phyloP scores from a whole-genome alignment of 306 rosid genomes.

The Quercus engelmannii region DNA sequence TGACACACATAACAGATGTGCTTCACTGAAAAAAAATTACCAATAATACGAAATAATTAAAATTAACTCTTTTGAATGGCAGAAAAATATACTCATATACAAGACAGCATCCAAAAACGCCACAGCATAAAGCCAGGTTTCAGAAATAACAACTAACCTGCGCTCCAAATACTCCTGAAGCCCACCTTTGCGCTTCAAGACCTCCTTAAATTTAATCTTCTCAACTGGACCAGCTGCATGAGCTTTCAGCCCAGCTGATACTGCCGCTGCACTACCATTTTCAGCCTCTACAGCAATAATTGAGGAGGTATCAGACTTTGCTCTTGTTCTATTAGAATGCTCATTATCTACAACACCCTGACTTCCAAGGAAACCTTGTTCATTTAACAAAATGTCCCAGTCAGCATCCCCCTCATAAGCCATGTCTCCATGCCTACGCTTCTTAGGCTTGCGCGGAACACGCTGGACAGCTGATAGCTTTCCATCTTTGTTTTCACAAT shows the following conservation, averaged over 20 bases:
- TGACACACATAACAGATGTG: not conserved
- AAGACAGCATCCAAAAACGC: constrained; percentile 17
- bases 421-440: constrained; percentile 89
- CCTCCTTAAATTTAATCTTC: constrained; percentile 90
- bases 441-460: constrained; percentile 50
- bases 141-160: constrained; percentile 60
- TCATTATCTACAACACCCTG: constrained; percentile 43
- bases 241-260: constrained; percentile 91
- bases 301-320: constrained; percentile 50
- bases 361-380: constrained; percentile 42
- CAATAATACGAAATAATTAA: constrained; percentile 6
- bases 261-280: constrained; percentile 75
- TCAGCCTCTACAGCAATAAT: constrained; percentile 60
- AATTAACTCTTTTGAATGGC: not conserved
- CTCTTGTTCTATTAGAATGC: constrained; percentile 45
- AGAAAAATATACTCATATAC: not conserved
- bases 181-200: constrained; percentile 94
- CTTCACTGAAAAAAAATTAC: not conserved
- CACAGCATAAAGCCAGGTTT: constrained; percentile 20
- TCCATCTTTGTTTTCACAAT: constrained; percentile 40
- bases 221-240: constrained; percentile 81
- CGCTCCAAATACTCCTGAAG: constrained; percentile 85
- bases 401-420: constrained; percentile 99
- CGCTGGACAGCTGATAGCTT: constrained; percentile 54
- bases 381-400: constrained; percentile 72